A percentile compares a stretch with the other conserved stretches of the same genome.
These are phyloP conservation scores for Boletus sensibilis DNA, from an alignment of 768 basidiomycete genomes.

Conservation along the genomic window DNA sequence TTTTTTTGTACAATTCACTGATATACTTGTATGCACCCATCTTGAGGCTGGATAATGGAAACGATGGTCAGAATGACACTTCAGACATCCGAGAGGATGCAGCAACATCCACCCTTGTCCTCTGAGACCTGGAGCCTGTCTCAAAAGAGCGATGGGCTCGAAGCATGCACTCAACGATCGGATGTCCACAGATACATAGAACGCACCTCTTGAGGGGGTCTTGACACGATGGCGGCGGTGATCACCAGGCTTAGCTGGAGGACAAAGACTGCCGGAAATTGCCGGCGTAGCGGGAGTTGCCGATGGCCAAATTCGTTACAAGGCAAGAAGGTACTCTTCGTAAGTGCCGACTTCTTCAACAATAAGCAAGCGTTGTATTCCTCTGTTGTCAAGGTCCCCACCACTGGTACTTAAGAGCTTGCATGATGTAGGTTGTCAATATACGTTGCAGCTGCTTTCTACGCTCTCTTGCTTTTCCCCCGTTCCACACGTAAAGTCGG, in stretches of 20 bases:
- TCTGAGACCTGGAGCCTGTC: conserved; percentile 1
- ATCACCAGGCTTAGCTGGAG: conserved; percentile 1
- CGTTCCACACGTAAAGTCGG: background rate
- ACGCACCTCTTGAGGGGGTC: conserved; percentile 31
- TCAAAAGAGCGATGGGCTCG: conserved; percentile 4
- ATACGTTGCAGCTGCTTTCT: background rate
- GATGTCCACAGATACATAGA: conserved; percentile 3
- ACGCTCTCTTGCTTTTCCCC: background rate
- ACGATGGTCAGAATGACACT: conserved; percentile 12
- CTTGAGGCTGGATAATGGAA: conserved; percentile 41
- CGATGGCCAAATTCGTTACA: conserved; percentile 19
- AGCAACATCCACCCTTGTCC: conserved; percentile 26
- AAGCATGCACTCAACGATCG: background rate
- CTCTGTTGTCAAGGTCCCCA: conserved; percentile 20
- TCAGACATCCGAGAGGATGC: conserved; percentile 14
- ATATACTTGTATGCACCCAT: conserved; percentile 98
- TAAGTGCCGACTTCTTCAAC: background rate
- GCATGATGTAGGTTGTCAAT: background rate
- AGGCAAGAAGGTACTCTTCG: background rate
- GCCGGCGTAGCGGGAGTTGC: conserved; percentile 25
- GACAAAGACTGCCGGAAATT: conserved; percentile 15
- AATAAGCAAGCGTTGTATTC: conserved; percentile 21
- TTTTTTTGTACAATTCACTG: conserved; percentile 97
- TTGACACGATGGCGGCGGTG: conserved; percentile 19
- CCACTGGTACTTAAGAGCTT: conserved; percentile 12